Percentiles rank a stretch among this genome's conserved stretches.
Conservation (phyloP, 805 yeast genomes). For the Pichia rugopelliculosa region DNA sequence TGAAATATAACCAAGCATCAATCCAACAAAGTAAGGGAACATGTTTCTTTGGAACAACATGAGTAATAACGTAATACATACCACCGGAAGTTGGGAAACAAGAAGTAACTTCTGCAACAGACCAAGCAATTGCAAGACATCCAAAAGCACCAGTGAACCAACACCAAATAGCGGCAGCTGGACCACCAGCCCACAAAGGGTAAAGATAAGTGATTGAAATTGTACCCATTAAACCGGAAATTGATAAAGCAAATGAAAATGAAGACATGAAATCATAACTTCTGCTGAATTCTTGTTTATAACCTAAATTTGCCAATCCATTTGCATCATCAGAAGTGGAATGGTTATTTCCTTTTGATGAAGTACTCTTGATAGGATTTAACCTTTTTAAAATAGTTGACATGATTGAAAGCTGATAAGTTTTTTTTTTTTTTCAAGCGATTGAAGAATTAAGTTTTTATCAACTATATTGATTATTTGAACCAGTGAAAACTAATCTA, state of each 20-base stretch:
- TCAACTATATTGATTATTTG: background rate
- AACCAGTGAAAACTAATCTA: too few relatives aligned
- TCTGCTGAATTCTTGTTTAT: constrained; percentile 54
- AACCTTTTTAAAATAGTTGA: constrained; percentile 30
- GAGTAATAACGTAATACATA: constrained; percentile 39
- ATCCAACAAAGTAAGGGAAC: constrained; percentile 49
- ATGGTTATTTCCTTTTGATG: background rate
- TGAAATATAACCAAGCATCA: constrained; percentile 45
- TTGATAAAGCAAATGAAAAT: constrained; percentile 56
- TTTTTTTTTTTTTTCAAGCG: too few relatives aligned
- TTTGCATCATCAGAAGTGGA: constrained; percentile 41
- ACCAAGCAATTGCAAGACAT: constrained; percentile 45
- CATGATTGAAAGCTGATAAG: background rate
- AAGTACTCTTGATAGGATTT: constrained; percentile 17
- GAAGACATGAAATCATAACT: constrained; percentile 51
- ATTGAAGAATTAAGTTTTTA: too few relatives aligned
- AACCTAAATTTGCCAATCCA: constrained; percentile 40
- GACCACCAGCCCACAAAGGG: constrained; percentile 48
- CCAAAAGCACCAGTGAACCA: constrained; percentile 52
- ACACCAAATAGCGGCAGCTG: constrained; percentile 58
- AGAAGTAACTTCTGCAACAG: constrained; percentile 45
- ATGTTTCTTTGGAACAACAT: constrained; percentile 40
- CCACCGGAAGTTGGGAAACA: constrained; percentile 51
- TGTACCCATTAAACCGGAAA: constrained; percentile 60
- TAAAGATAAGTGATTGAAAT: constrained; percentile 46